Base-by-base conservation (phyloP, 306 rosid genomes). In the Inga laurina region DNA sequence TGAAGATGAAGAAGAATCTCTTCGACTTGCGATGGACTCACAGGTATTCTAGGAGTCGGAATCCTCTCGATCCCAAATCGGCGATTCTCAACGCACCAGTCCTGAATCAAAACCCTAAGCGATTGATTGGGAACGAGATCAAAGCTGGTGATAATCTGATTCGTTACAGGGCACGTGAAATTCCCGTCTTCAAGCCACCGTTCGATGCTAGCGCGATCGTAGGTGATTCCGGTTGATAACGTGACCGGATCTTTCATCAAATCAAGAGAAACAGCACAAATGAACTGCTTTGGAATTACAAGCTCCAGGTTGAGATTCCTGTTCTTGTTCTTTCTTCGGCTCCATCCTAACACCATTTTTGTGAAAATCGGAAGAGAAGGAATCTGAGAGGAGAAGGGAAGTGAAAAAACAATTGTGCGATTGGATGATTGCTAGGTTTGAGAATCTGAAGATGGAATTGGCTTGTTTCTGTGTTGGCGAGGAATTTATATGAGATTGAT, bases 161-260 rank as follows among this genome's bases (percentile, higher is more conserved):
- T 87, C 2, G 93, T 85, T 2, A 82, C 86, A 0, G 93, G 93
- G 51, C 93, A 90, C 7, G 83, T 90, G 68, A 73, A 86, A 57
- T 90, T 90, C 43, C 93, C 93, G 1, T 81, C 85, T 35, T 88
- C 89, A 3, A 90, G 72, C 93, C 93, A 90, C 22, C 79, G 80
- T 21, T 90, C 93, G 8, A 90, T 86, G 72, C 76, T 79, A 9
- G 72, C 90, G 14, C 92, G 84, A 27, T 91, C 94, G 11, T 85
- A 89, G 12, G 91, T 89, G 4, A 89, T 89, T n/a, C 94, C 94
- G 0, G 94, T 70, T 3, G 91, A 84, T 65, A 89, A 78, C 16
- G 92, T 84, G 51, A 91, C 88, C 12, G 94, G 94, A 59, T 91
- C 94, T 14, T 82, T 84, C 91, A 91, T 91, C 75, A 91, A 56